These are phyloP conservation scores for Mycena vitilis DNA, from an alignment of 768 basidiomycete species.

Conservation along the genomic window DNA sequence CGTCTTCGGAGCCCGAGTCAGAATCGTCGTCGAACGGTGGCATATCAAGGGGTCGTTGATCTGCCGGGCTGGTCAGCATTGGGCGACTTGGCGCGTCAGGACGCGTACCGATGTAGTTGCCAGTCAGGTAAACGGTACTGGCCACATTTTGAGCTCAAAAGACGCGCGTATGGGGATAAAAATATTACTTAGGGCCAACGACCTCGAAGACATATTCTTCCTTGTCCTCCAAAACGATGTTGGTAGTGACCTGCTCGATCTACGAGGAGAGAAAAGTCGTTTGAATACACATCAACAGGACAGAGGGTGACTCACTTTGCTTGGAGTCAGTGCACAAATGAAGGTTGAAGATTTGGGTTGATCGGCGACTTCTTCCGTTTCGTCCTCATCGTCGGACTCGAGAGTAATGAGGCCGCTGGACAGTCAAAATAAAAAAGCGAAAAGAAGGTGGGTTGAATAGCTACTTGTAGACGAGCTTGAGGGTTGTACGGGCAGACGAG, in stretches of 20 bases:
- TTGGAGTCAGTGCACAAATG: slow-evolving; percentile 83
- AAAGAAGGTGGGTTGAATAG: no score
- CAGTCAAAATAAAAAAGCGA: slow-evolving; percentile 21
- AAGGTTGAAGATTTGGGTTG: slow-evolving; percentile 59
- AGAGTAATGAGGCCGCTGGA: slow-evolving; percentile 10
- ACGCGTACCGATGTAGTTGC: slow-evolving; percentile 83
- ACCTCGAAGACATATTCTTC: slow-evolving; percentile 75
- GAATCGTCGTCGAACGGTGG: slow-evolving; percentile 52
- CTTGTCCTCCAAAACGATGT: slow-evolving; percentile 77
- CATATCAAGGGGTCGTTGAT: slow-evolving; percentile 62
- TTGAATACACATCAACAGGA: slow-evolving; percentile 1
- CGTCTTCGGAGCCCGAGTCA: slow-evolving; percentile 61
- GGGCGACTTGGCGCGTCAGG: slow-evolving; percentile 13
- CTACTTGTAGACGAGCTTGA: slow-evolving; percentile 71
- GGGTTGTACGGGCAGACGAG: slow-evolving; percentile 66
- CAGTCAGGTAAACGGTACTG: slow-evolving; percentile 81
- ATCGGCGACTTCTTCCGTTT: slow-evolving; percentile 46
- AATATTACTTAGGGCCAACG: slow-evolving; percentile 81
- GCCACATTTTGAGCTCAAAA: slow-evolving; percentile 26
- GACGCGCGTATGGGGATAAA: slow-evolving; percentile 24
- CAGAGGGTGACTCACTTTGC: slow-evolving; percentile 66
- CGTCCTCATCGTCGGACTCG: slow-evolving; percentile 35
- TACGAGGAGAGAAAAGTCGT: slow-evolving; percentile 43
- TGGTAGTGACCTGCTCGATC: slow-evolving; percentile 82
- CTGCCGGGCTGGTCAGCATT: slow-evolving; percentile 46